Evolutionary conservation across 1,284 basidiomycete species (phyloP), one percentile per base, ranked within the genome.

Genomic region (Blastosporella zonata): DNA sequence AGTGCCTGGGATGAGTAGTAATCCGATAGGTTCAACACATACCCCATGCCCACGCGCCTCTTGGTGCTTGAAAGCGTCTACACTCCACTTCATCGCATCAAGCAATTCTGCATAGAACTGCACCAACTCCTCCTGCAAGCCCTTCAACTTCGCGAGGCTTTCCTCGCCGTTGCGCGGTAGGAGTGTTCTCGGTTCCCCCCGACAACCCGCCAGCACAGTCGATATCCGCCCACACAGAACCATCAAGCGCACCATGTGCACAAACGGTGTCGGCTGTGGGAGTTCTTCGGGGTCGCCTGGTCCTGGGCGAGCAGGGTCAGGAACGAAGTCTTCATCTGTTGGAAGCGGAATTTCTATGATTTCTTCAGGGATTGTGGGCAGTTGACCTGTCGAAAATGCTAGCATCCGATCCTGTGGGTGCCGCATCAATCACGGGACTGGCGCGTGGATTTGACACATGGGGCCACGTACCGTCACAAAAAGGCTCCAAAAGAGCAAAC

Each of bases 271-370:
- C 9, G 50, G 46, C 27, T 54, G 50, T 9, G 50, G 50, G 18
- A 40, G 23, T 28, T 54, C 53, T 20, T 44, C 29, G 13, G 22
- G 38, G 13, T 45, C 49, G 4, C 27, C 42, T 6, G 43, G 21
- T 17, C 51, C 49, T 20, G 46, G 43, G 9, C 49, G 46, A 22
- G 43, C 34, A n/a, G 46, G 43, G 21, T 52, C 53, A 10, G 49
- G 43, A 22, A 47, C 31, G 15, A 54, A 54, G 25, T 54, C 53
- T 13, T 52, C 49, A 37, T 54, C 50, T 17, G n/a, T 40, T 10
- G 53, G 53, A 37, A 54, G 53, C 18, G 53, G 53, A 15, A 54
- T 52, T 17, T 54, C 53, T 18, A 54, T 54, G 18, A 54, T 45
- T 29, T 54, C 46, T 12, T 54, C 53, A 15, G 53, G 43, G 31